These are phyloP conservation scores for Vigna trinervia DNA, from an alignment of 306 rosid genomes.

Conservation along the genomic window DNA sequence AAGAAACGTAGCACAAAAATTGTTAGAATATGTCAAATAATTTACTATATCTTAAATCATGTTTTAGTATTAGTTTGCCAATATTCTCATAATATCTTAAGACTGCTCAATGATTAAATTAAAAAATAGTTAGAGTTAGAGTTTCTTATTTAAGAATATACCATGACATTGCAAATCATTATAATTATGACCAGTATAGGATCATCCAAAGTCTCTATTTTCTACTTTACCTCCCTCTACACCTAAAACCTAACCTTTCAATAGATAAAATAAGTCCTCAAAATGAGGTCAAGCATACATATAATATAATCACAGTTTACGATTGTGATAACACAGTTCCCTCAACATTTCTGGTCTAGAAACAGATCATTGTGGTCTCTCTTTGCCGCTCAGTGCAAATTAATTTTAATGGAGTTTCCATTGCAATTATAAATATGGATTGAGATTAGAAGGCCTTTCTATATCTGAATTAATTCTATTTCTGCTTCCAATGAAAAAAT, in stretches of 20 bases:
- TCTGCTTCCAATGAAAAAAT: neutral
- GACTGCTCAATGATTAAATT: neutral
- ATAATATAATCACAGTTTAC: slow-evolving; percentile 22
- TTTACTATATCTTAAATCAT: neutral
- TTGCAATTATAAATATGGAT: neutral
- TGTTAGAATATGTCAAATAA: slow-evolving; percentile 8
- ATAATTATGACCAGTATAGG: neutral
- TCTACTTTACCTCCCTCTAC: neutral
- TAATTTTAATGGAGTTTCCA: neutral
- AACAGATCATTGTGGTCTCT: neutral
- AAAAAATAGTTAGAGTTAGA: neutral
- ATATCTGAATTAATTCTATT: neutral
- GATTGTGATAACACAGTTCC: slow-evolving; percentile 1
- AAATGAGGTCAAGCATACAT: slow-evolving; percentile 23
- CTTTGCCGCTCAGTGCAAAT: neutral
- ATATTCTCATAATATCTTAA: neutral
- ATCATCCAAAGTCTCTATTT: slow-evolving; percentile 1
- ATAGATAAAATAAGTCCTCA: neutral
- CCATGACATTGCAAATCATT: neutral
- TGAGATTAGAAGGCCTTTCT: neutral
- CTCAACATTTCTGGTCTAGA: neutral
- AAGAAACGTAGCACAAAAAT: slow-evolving; percentile 4
- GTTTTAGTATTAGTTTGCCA: slow-evolving; percentile 2
- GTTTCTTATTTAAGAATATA: neutral
- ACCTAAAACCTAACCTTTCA: neutral